phyloP scores from a whole-genome alignment of 495 filamentous ascomycete genomes.

The Extremus antarcticus region DNA sequence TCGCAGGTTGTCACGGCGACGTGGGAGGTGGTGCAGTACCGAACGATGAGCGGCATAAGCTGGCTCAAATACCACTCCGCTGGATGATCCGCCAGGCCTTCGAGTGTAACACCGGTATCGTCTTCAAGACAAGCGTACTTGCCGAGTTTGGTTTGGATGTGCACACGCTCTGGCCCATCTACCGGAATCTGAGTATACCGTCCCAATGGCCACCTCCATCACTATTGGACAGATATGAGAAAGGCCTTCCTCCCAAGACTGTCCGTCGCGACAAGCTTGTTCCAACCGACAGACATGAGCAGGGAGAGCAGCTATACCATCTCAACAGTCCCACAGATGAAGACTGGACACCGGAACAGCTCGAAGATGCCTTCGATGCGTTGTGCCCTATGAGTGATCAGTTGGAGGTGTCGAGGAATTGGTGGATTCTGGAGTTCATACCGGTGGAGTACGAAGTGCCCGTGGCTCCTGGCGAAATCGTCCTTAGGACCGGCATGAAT shows the following conservation, averaged over 20 bases:
- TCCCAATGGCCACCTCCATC: conserved; percentile 19
- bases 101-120: conserved; percentile 32
- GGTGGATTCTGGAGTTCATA: conserved; percentile 36
- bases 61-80: conserved; percentile 34
- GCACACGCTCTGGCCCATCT: conserved; percentile 25
- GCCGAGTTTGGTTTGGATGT: conserved; percentile 30
- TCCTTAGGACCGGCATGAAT: conserved; percentile 27
- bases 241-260: conserved; percentile 8
- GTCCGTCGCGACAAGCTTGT: conserved; percentile 10
- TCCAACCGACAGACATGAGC: conserved; percentile 2
- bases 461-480: conserved; percentile 19
- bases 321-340: background rate
- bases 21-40: conserved; percentile 30
- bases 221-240: conserved; percentile 21
- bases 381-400: conserved; percentile 25
- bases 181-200: conserved; percentile 15
- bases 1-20: conserved; percentile 29
- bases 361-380: conserved; percentile 33
- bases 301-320: background rate
- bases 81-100: conserved; percentile 36
- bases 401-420: conserved; percentile 22
- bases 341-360: conserved; percentile 24
- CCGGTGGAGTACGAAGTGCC: conserved; percentile 28
- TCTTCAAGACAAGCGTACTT: conserved; percentile 25
- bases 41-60: conserved; percentile 35